Conservation (phyloP, 1,284 basidiomycete genomes). For the Spongispora temasekensis region DNA sequence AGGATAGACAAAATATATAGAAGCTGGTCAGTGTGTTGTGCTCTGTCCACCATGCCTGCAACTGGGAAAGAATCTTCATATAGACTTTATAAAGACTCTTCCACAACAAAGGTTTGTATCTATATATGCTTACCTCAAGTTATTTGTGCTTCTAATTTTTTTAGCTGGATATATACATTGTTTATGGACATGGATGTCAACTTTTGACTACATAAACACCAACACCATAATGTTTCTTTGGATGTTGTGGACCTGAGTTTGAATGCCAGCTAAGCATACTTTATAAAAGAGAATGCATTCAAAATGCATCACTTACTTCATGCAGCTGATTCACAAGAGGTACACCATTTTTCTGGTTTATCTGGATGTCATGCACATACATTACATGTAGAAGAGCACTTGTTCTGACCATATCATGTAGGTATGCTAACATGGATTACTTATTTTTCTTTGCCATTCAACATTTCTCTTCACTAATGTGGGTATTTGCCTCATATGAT, state of each 20-base stretch:
- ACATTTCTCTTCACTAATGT: neutral
- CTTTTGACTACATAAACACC: no score
- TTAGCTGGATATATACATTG: constrained; percentile 2
- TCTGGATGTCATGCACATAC: neutral
- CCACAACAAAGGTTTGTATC: neutral
- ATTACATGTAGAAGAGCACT: constrained; percentile 4
- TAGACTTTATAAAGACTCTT: neutral
- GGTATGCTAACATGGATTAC: neutral
- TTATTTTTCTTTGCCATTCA: neutral
- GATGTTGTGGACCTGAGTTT: neutral
- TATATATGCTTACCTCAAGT: no score
- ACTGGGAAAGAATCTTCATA: constrained; percentile 21
- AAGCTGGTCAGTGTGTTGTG: constrained; percentile 14
- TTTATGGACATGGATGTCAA: constrained; percentile 4
- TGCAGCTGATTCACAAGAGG: neutral
- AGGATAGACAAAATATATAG: neutral
- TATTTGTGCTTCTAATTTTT: constrained; percentile 13
- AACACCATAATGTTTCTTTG: neutral
- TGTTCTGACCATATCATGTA: constrained; percentile 8
- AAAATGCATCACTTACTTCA: neutral
- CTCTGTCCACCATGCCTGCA: constrained; percentile 36
- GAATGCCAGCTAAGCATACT: neutral
- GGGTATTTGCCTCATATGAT: neutral
- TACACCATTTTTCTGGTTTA: neutral
- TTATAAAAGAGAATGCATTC: neutral